A percentile compares a stretch with the other conserved stretches of the same genome.
These are phyloP conservation scores for Podospora comata DNA, from an alignment of 495 filamentous ascomycete species.

Conservation along the genomic window DNA sequence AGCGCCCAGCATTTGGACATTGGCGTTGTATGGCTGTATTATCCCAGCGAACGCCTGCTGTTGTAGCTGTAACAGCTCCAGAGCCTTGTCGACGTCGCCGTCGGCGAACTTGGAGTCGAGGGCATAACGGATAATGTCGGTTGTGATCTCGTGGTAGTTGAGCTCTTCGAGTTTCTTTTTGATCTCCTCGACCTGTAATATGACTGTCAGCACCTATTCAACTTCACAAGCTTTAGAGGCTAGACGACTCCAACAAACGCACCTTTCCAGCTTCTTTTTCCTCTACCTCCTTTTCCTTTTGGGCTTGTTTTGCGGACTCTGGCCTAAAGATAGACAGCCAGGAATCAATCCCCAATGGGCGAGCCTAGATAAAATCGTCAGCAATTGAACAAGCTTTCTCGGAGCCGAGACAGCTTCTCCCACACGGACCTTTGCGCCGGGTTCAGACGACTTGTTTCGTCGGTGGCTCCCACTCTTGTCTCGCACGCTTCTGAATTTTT, in stretches of 20 bases:
- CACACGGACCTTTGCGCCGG: slow-evolving; percentile 47
- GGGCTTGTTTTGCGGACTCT: slow-evolving; percentile 49
- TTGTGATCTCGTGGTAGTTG: slow-evolving; percentile 53
- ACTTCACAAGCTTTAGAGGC: neutral
- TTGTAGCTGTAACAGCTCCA: slow-evolving; percentile 69
- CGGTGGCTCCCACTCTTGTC: slow-evolving; percentile 59
- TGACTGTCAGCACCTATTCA: neutral
- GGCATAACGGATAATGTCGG: slow-evolving; percentile 68
- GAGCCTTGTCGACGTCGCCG: slow-evolving; percentile 69
- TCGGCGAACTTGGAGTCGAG: slow-evolving; percentile 61
- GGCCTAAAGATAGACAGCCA: slow-evolving; percentile 56
- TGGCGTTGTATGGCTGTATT: slow-evolving; percentile 66
- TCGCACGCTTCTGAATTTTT: slow-evolving; percentile 66
- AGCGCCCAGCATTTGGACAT: slow-evolving; percentile 73
- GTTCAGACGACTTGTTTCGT: slow-evolving; percentile 47
- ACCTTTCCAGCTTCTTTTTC: slow-evolving; percentile 45
- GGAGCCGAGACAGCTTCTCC: slow-evolving; percentile 8
- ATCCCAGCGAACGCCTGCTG: slow-evolving; percentile 79
- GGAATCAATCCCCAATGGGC: slow-evolving; percentile 39
- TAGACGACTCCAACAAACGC: neutral
- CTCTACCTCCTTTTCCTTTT: slow-evolving; percentile 55
- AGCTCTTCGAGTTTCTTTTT: slow-evolving; percentile 47
- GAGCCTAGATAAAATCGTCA: slow-evolving; percentile 32
- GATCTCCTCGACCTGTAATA: slow-evolving; percentile 54
- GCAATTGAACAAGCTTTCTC: slow-evolving; percentile 17